Base-by-base conservation (phyloP, 352 stramenopile genomes). In the Phytophthora pisi region DNA sequence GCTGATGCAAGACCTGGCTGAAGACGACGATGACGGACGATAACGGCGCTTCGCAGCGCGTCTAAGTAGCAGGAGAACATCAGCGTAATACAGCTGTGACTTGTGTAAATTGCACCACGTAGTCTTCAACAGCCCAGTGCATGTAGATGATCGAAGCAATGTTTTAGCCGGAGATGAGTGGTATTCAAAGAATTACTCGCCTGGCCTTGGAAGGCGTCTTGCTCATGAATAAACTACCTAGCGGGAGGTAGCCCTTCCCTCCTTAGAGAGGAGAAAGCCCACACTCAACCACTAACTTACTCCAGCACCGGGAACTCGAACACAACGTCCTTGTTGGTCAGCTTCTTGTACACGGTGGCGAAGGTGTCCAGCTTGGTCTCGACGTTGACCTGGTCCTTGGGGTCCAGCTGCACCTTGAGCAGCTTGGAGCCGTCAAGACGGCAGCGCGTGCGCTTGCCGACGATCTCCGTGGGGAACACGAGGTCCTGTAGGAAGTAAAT, bases 291-390 rank as follows among this genome's bases (percentile, higher is more conserved):
- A 58, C 68, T 64, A 71, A 76, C 70, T 88, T 93, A 95, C 79
- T 97, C 89, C 81, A 92, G 74, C 75, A 96, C 87, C 51, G 89
- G 88, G 76, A 99, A 99, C 82, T 98, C 91, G 74, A 99, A 99
- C 67, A 98, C 90, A 84, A 99, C 97, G 75, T 99, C 96, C 89
- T 99, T 99, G 90, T 99, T 99, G 77, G 98, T 99, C 66, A 99
- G 91, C 92, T 99, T 99, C 84, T 98, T 98, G 94, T 99, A 99
- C 66, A 99, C 97, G 62, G 92, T 96, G 66, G 96, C 90, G 78
- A 99, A 99, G 28, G 97, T 99, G 76, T 99, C 97, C n/a, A 99
- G 92, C 86, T 99, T 99, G 68, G 92, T 98, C 88, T 99, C 98
- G 30, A 99, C 96, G 85, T 99, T 99, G 54, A 98, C 96, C 82